Evolutionary conservation across 768 basidiomycete species (phyloP), one percentile per base, ranked within the genome.

Genomic region (Phallus indusiatus): DNA sequence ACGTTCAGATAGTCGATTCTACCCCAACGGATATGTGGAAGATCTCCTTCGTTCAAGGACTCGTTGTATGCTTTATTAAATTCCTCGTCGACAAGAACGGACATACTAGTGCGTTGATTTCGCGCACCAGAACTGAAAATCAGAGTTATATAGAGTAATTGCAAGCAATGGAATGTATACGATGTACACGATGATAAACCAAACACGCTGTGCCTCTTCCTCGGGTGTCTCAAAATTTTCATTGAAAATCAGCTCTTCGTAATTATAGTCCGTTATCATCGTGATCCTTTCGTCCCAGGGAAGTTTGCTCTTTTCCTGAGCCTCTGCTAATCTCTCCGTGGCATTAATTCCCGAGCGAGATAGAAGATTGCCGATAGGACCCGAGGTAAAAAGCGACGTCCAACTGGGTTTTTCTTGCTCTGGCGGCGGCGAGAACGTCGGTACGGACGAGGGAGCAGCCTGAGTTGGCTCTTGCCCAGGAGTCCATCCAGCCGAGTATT

Each of bases 1-100:
- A 94, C 91, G 62, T 86, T 84, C 63, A 92, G 73, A 70, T 93
- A 95, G 74, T 94, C 90, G 60, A 95, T 82, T 61, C 93, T 83
- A 54, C 82, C 93, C 80, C 86, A 94, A 59, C 81, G 83, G 59
- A 94, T 79, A 66, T 89, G 69, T 2, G 82, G 83, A 17, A 90
- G 71, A 67, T 86, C 88, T 10, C 77, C 78, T 20, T 77, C 78
- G 14, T 80, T 67, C 35, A 80, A 55, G 5, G 84, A 79, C 62
- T 79, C 72, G 68, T 91, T 88, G 69, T 77, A 90, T 2, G 90
- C 80, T 11, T 78, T 75, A 66, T 92, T 90, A 66, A 91, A 93
- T 28, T 82, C 73, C 34, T 82, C 68, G 70, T 93, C 89, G 48
- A 89, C 78, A 52, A 76, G 76, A 69, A 84, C 79, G 2, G 90